phyloP scores from a whole-genome alignment of 139 green algal species.

The Zygnema cylindricum region DNA sequence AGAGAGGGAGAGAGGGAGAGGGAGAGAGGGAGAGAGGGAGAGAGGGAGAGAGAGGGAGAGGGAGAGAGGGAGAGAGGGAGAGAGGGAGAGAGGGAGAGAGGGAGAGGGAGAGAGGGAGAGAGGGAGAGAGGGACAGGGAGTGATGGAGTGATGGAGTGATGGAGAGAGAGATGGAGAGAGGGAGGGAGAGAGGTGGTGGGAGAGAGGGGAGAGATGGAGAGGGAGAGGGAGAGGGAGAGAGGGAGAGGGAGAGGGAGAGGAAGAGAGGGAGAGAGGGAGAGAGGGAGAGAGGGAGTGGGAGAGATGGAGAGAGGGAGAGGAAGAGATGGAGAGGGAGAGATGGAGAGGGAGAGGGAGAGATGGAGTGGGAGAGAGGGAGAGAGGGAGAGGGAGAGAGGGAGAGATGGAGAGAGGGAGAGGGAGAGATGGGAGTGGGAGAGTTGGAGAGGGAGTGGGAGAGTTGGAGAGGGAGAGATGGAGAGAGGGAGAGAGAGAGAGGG shows the following conservation, averaged over 20 bases:
- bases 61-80: background rate
- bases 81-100: no score
- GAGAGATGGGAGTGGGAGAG: background rate
- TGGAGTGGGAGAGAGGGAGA: background rate
- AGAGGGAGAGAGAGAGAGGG: background rate
- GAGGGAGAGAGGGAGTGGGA: no score
- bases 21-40: background rate
- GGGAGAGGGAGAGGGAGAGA: no score
- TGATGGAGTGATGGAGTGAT: background rate
- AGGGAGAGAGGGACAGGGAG: background rate
- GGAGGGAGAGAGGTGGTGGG: no score
- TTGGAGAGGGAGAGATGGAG: background rate
- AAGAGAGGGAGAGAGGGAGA: no score
- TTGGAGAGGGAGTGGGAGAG: background rate
- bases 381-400: background rate
- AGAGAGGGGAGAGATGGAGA: no score
- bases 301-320: no score
- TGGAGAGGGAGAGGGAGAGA: background rate
- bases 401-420: background rate
- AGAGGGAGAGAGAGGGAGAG: background rate
- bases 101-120: no score
- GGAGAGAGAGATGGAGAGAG: background rate
- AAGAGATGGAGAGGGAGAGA: background rate
- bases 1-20: background rate
- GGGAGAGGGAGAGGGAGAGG: no score